Conservation (phyloP, 257 asterid genomes). For the Agastache rugosa region DNA sequence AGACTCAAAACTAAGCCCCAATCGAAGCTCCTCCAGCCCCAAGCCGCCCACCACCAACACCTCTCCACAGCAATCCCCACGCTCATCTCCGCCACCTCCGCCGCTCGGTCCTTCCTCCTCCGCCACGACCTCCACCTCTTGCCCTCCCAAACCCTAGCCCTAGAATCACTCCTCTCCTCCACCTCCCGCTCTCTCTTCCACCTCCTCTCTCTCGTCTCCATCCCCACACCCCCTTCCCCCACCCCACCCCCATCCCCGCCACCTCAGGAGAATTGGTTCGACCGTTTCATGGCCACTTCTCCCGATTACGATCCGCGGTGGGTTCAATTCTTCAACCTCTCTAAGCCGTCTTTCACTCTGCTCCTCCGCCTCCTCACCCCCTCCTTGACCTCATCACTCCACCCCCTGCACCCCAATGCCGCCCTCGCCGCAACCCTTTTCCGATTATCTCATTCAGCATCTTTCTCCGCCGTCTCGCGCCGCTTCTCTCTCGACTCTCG, state of each 20-base stretch:
- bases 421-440: slow-evolving; percentile 80
- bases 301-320: slow-evolving; percentile 69
- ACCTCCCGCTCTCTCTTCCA: slow-evolving; percentile 64
- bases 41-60: slow-evolving; percentile 35
- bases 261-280: slow-evolving; percentile 56
- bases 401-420: slow-evolving; percentile 56
- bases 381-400: slow-evolving; percentile 57
- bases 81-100: slow-evolving; percentile 70
- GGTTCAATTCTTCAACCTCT: slow-evolving; percentile 74
- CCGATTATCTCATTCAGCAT: slow-evolving; percentile 70
- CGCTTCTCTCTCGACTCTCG: slow-evolving; percentile 65
- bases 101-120: slow-evolving; percentile 73
- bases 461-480: slow-evolving; percentile 65
- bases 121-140: slow-evolving; percentile 73
- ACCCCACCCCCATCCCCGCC: slow-evolving; percentile 44
- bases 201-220: slow-evolving; percentile 60
- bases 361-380: slow-evolving; percentile 83
- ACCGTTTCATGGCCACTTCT: slow-evolving; percentile 57
- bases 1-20: slow-evolving; percentile 40
- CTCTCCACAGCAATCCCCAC: slow-evolving; percentile 61
- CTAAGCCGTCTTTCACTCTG: slow-evolving; percentile 74
- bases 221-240: slow-evolving; percentile 42
- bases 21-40: slow-evolving; percentile 37
- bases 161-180: slow-evolving; percentile 77
- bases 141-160: slow-evolving; percentile 74